Conservation (phyloP, 139 green algal genomes). For the Microglena sp. region DNA sequence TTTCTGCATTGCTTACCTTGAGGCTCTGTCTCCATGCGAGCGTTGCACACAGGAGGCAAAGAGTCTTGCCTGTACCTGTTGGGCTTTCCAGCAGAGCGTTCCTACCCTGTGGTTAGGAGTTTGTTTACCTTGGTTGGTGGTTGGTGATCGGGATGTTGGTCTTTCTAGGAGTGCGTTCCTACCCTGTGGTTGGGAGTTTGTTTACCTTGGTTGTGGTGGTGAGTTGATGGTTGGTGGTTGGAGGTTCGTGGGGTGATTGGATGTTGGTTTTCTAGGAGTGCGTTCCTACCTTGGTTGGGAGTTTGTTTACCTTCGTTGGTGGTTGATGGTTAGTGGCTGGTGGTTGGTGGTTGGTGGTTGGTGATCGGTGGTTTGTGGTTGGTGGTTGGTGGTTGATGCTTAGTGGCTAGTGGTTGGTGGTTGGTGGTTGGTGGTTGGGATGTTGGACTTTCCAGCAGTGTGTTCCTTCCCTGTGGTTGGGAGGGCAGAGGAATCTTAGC, state of each 20-base stretch:
- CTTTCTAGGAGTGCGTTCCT: slow-evolving; percentile 86
- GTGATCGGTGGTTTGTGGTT: no score
- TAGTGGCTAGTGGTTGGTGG: no score
- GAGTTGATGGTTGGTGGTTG: background rate
- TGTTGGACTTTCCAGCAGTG: background rate
- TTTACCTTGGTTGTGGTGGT: background rate
- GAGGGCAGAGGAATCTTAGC: no score
- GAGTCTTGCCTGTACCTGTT: slow-evolving; percentile 94
- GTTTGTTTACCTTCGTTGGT: background rate
- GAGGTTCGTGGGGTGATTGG: slow-evolving; percentile 44
- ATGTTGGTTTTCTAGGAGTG: slow-evolving; percentile 71
- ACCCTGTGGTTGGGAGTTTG: slow-evolving; percentile 27
- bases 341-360: no score
- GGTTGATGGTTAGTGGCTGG: no score
- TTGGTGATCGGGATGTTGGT: slow-evolving; percentile 45
- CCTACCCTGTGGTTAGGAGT: slow-evolving; percentile 33
- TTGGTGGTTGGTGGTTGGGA: no score
- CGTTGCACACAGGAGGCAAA: slow-evolving; percentile 91
- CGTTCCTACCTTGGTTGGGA: slow-evolving; percentile 41
- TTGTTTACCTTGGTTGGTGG: background rate
- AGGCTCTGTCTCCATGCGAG: slow-evolving; percentile 89
- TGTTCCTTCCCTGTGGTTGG: slow-evolving; percentile 40
- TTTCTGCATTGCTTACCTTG: no score
- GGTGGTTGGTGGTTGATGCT: no score
- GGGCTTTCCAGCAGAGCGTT: slow-evolving; percentile 90